Base-by-base conservation (phyloP, 768 basidiomycete genomes). In the Gyrodon lividus region DNA sequence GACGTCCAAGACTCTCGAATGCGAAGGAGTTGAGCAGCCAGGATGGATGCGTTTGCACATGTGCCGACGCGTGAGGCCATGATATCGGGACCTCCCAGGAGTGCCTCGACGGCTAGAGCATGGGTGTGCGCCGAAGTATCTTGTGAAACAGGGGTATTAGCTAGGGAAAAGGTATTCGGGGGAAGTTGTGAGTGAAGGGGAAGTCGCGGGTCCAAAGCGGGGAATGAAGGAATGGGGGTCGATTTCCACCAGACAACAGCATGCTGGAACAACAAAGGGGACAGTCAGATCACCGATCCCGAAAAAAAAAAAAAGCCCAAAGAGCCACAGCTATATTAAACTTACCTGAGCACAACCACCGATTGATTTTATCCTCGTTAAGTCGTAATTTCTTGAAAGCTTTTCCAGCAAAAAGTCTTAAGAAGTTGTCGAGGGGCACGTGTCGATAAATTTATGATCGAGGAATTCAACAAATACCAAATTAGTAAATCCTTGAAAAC, bases 231-330 rank as follows among this genome's bases (percentile, higher is more conserved):
- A 12, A 88, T 78, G 9, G 88, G 79, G 7, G 83, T 86, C 1
- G 87, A 83, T 70, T 89, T 89, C 88, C 89, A 92, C 87, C 89
- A 92, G 35, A 92, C 89, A 17, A 90, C 74, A 3, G 88, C 87
- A 63, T 86, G 83, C 83, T 74, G 52, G 23, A 33, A 38, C 13
- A 35, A 43, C 22, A 42, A 35, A 14, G 40, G 12, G 19, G 20
- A 43, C 22, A 43, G 51, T 51, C 44, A 35, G 51, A 46, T 52
- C 12, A 50, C 46, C 28, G 37, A 39, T 22, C 23, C 30, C n/a
- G 48, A 19, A 49, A 39, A 50, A 42, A 42, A 41, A 5, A 16
- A 14, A 28, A 46, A 5, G n/a, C n/a, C 24, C 22, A 35, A 34
- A 19, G 34, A 8, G 22, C 37, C 12, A 34, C 26, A 17, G 16